Base-by-base conservation (phyloP, 2,329 filamentous ascomycete species). In the Cladophialophora immunda region DNA sequence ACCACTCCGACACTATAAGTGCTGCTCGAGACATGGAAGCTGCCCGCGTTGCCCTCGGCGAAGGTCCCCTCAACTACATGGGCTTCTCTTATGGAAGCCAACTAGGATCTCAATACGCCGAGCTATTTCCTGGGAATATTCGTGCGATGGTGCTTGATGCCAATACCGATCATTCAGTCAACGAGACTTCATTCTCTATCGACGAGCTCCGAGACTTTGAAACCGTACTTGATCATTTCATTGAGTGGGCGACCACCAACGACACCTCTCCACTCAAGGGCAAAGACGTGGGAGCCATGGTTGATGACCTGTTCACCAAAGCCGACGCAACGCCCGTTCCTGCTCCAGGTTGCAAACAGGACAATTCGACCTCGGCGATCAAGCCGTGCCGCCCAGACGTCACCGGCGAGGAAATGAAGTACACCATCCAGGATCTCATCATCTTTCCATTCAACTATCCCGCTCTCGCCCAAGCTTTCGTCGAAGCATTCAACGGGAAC, bases 61-160 rank as follows among this genome's bases (percentile, higher is more conserved):
- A 30, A 5, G 27, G 27, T n/a, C 17, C 17, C 2, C 11, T 56
- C 53, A 56, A 56, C n/a, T 56, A 34, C 30, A 4, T 34, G 3
- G 53, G 53, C 4, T 34, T 56, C 5, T 56, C 53, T 5, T 56
- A 34, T 13, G 53, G 53, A 15, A 56, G 3, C 38, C 38, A 41
- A 4, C 38, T 13, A 4, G 53, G 53, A 4, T n/a, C 11, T 17
- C 29, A 56, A 34, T 32, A 56, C 30, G 53, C 53, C 9, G 11
- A 56, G 17, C 25, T 56, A 9, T 56, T 17, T 19, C 53, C 53
- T 9, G 11, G 17, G 4, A 56, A 56, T 3, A 30, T 56, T 9
- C 29, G 29, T 4, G 11, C 53, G 8, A 34, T 34, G 53, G 27
- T n/a, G 1, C 53, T 56, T 11, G 53, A 56, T n/a, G 29, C 27